Base-by-base conservation (phyloP, 371 early-diverging fungal genomes). In the Mucor piriformis region DNA sequence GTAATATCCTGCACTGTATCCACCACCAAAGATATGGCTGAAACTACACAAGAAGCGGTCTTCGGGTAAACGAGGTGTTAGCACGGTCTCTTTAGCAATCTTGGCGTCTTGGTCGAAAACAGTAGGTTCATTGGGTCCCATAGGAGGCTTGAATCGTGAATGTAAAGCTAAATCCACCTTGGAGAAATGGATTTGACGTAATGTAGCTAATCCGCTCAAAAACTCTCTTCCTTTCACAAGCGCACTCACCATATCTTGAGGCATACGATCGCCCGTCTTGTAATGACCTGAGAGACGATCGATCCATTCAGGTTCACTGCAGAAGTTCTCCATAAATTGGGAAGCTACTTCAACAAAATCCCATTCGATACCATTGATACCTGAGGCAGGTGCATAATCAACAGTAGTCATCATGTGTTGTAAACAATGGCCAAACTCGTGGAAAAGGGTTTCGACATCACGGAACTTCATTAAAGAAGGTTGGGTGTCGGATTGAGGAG, bases 241-340 rank as follows among this genome's bases (percentile, higher is more conserved):
- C 3, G 86, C 79, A 48, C 73, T 50, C 0, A 85, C 71, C 85
- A 88, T 88, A 8, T 83, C 86, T 48, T 71, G 35, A 12, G 86
- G 86, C 83, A 88, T 84, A 0, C 78, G 48, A n/a, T 81, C 82
- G 0, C 75, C 74, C 2, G 86, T 78, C 63, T 85, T 75, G 66
- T 84, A 79, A 59, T 88, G 86, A 7, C 73, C 79, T 6, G 85
- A 74, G 40, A 85, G 61, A 13, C 72, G 73, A 16, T 73, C 56
- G 20, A 88, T 62, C 86, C 86, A 85, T 35, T 76, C 77, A 5
- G 79, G 76, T 40, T 88, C 88, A 47, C 75, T 81, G 15, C 82
- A 79, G 67, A 86, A 88, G 77, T 88, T 88, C 57, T 88, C 88
- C 88, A 88, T 88, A 35, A 88, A 88, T 60, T 88, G 88, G 0